phyloP scores from a whole-genome alignment of 768 basidiomycete species.

The Naganishia onofrii region DNA sequence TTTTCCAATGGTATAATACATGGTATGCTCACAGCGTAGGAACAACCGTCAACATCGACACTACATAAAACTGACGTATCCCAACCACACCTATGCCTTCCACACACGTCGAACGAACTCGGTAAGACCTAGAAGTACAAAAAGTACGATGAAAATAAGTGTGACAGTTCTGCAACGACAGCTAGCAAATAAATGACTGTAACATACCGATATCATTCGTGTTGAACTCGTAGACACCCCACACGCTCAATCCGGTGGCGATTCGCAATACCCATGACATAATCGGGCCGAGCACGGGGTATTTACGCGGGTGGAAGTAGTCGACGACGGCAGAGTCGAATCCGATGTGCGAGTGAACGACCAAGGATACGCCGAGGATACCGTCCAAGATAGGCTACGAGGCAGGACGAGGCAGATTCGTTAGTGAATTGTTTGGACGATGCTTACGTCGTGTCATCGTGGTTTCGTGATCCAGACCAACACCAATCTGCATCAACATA shows the following conservation, averaged over 20 bases:
- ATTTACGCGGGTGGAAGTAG: slow-evolving; percentile 91
- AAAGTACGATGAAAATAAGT: neutral
- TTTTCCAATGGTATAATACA: neutral
- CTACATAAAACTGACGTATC: neutral
- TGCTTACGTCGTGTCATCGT: neutral
- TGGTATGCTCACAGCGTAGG: slow-evolving; percentile 6
- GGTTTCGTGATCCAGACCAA: too few species aligned
- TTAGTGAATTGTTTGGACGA: neutral
- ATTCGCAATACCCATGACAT: slow-evolving; percentile 73
- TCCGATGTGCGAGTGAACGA: slow-evolving; percentile 95
- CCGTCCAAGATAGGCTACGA: slow-evolving; percentile 75
- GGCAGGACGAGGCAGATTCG: neutral
- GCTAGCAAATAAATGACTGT: slow-evolving; percentile 29
- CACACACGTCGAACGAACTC: slow-evolving; percentile 80
- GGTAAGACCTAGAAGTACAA: slow-evolving; percentile 67
- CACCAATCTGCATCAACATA: too few species aligned
- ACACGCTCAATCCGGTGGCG: slow-evolving; percentile 73
- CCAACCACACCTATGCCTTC: slow-evolving; percentile 61
- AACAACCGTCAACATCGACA: slow-evolving; percentile 1
- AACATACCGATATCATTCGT: slow-evolving; percentile 92
- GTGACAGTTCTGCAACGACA: slow-evolving; percentile 8
- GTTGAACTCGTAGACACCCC: slow-evolving; percentile 94
- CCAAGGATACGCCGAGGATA: slow-evolving; percentile 75
- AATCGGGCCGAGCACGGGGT: slow-evolving; percentile 71
- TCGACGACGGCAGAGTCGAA: slow-evolving; percentile 70